A percentile compares a stretch with the other conserved stretches of the same genome.
Conservation (phyloP, 768 basidiomycete genomes). For the Mycena venus region DNA sequence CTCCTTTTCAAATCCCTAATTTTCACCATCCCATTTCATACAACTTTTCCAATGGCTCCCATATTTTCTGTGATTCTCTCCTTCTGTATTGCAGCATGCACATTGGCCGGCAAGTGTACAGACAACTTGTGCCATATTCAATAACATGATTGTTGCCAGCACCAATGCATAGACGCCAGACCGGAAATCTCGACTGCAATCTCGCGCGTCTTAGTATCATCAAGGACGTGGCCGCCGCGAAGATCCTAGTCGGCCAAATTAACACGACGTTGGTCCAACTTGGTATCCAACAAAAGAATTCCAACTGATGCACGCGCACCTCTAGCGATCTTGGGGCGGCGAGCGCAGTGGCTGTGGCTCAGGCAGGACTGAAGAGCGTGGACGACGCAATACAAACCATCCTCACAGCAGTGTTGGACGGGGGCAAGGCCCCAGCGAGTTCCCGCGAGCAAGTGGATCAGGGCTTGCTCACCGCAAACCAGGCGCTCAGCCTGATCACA, state of each 20-base stretch:
- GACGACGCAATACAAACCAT: conserved; percentile 42
- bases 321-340: conserved; percentile 39
- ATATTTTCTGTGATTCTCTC: neutral
- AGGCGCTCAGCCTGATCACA: conserved; percentile 38
- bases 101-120: conserved; percentile 1
- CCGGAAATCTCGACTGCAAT: conserved; percentile 29
- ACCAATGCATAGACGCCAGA: conserved; percentile 26
- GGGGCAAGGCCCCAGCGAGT: conserved; percentile 36
- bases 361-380: conserved; percentile 37
- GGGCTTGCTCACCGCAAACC: conserved; percentile 38
- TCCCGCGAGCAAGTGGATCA: conserved; percentile 38
- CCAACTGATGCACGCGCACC: neutral
- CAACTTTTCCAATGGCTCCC: conserved; percentile 1
- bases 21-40: neutral
- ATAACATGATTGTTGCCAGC: neutral
- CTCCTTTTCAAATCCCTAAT: no score
- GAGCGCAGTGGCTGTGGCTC: conserved; percentile 37
- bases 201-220: conserved; percentile 29
- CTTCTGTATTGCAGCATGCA: neutral
- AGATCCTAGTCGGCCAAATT: conserved; percentile 10
- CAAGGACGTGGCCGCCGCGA: neutral
- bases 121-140: neutral
- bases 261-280: conserved; percentile 14
- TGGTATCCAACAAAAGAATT: neutral
- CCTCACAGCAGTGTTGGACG: conserved; percentile 36